Evolutionary conservation across 148 eudicot species (phyloP).

Genomic region (Nepenthes gracilis): DNA sequence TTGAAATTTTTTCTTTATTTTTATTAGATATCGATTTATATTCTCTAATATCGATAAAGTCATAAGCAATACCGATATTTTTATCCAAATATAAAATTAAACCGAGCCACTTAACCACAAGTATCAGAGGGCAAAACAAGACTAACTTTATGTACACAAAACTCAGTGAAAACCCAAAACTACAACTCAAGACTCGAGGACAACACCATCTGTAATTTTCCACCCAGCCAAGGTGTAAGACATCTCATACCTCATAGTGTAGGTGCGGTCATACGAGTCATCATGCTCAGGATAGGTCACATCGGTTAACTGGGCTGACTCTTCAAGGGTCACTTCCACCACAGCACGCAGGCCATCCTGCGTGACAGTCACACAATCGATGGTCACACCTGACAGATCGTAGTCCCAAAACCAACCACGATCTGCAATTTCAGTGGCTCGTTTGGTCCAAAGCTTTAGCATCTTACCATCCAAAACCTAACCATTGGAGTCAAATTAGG

Average conservation of each 20-base stretch:
- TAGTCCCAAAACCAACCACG: constrained; percentile 93
- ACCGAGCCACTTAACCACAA: too few species aligned
- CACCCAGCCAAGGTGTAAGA: constrained; percentile 45
- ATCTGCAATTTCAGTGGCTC: constrained; percentile 59
- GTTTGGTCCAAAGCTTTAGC: constrained; percentile 82
- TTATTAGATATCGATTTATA: too few species aligned
- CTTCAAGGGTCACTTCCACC: constrained; percentile 87
- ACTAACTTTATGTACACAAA: too few species aligned
- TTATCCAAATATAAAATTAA: too few species aligned
- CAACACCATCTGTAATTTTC: constrained; percentile 95
- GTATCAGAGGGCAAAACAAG: too few species aligned
- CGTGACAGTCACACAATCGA: constrained; percentile 86
- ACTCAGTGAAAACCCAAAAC: too few species aligned
- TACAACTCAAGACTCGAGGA: constrained; percentile 51
- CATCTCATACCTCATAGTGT: constrained; percentile 92
- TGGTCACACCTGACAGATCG: constrained; percentile 38
- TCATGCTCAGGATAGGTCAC: constrained; percentile 53
- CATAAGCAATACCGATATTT: too few species aligned
- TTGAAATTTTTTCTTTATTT: too few species aligned
- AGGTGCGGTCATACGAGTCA: constrained; percentile 64
- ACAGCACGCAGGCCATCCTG: constrained; percentile 67
- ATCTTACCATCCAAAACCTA: constrained; percentile 91
- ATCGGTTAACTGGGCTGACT: constrained; percentile 69
- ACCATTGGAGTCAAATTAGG: not conserved
- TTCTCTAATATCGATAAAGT: too few species aligned